A percentile compares a stretch with the other conserved stretches of the same genome.
phyloP scores from a whole-genome alignment of 768 basidiomycete genomes.

The Boletus tomentosulus region DNA sequence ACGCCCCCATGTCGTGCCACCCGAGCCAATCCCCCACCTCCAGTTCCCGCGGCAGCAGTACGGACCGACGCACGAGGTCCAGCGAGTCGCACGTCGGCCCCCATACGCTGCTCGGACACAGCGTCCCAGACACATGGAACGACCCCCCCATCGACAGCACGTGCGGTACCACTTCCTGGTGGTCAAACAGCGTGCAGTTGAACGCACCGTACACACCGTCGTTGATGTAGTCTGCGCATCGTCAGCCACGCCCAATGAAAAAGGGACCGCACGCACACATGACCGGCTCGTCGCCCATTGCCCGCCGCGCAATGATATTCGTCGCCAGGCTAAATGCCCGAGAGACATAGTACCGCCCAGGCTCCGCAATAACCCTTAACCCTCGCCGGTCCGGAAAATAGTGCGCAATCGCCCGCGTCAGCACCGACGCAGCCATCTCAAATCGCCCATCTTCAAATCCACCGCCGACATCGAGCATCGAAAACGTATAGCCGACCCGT shows the following conservation, averaged over 20 bases:
- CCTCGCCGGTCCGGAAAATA: constrained; percentile 73
- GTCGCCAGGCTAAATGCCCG: constrained; percentile 89
- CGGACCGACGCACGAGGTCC: constrained; percentile 76
- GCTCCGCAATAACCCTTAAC: constrained; percentile 89
- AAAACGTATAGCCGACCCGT: constrained; percentile 77
- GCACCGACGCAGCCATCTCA: constrained; percentile 67
- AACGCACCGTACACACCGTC: constrained; percentile 98
- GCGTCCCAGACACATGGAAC: constrained; percentile 41
- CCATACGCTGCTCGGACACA: constrained; percentile 73
- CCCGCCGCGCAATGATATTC: constrained; percentile 88
- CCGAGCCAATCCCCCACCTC: constrained; percentile 96
- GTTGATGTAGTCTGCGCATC: constrained; percentile 87
- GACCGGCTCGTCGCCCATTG: constrained; percentile 43
- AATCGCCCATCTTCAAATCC: constrained; percentile 92
- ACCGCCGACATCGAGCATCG: constrained; percentile 88
- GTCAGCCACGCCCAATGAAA: constrained; percentile 2
- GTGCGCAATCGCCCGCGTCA: constrained; percentile 64
- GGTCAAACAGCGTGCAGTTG: constrained; percentile 97
- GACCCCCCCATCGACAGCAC: constrained; percentile 69
- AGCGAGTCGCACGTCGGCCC: constrained; percentile 99
- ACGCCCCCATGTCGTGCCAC: constrained; percentile 98
- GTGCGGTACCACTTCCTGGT: constrained; percentile 85
- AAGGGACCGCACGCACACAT: constrained; percentile 77
- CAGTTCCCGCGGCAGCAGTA: constrained; percentile 60
- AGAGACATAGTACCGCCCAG: constrained; percentile 91